Evolutionary conservation across 345 rosid species (phyloP), one percentile per base, ranked within the genome.

Genomic region (Eutrema japonicum): DNA sequence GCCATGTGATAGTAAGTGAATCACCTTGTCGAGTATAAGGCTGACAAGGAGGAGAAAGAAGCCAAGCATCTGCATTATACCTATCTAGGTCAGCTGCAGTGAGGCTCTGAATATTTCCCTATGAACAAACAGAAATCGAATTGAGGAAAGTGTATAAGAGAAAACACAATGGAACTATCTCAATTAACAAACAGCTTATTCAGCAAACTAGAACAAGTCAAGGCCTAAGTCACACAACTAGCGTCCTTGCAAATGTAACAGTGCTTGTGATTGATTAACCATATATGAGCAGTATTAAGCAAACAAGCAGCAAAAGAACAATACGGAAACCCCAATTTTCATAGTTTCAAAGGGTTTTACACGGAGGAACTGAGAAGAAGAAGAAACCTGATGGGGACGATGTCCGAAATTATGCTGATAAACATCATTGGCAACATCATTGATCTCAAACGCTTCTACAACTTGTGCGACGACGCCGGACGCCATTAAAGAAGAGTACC

Each of bases 31-130:
- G 84, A 50, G 98, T 94, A 79, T 91, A 94, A 51, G 97, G 98
- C 73, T 94, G 98, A 76, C 97, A 94, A 72, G 98, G 98, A 72
- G 97, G 98, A 27, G 96, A 94, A 82, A 94, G 97, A 76, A 94
- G 93, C 97, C 98, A 91, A 5, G 91, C 95, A 33, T 91, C 85
- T 14, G 96, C 93, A 16, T 68, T 70, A 70, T 88, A 88, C 66
- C 48, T 82, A 79, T 91, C 95, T 13, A 94, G 79, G 35, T 94
- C 95, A 49, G 74, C 77, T 66, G 88, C 91, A 79, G 87, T 87
- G 48, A 91, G 87, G 73, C 81, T 88, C 87, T 94, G 96, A 71
- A 91, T 91, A 59, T 94, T 94, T 5, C 97, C 97, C 97, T 94
- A 71, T 14, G 10, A 60, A 49, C 66, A 52, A 74, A 54, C 29